Evolutionary conservation across 1,284 basidiomycete genomes (phyloP).

Genomic region (Fomitopsis pinicola): DNA sequence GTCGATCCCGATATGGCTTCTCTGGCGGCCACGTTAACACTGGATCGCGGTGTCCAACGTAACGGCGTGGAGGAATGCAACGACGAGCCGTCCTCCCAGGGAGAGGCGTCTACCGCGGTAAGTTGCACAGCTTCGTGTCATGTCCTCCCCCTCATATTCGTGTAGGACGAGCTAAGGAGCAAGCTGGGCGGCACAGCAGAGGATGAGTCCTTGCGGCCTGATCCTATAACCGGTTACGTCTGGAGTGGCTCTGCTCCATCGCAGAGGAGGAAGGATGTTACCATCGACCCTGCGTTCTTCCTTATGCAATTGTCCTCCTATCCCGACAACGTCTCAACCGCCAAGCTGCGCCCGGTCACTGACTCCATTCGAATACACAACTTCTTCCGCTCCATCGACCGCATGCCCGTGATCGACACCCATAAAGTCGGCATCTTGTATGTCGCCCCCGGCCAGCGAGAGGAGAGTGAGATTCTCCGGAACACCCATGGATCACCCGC

Average conservation of each 20-base stretch:
- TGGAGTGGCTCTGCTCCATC: slow-evolving; percentile 85
- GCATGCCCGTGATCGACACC: slow-evolving; percentile 93
- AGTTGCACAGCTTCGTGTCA: background rate
- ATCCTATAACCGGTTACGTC: slow-evolving; percentile 76
- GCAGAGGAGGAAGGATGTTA: slow-evolving; percentile 80
- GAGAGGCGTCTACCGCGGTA: background rate
- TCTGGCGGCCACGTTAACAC: slow-evolving; percentile 68
- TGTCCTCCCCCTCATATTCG: background rate
- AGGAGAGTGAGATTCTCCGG: slow-evolving; percentile 83
- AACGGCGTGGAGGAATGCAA: background rate
- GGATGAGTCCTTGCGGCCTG: slow-evolving; percentile 27
- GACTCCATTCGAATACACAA: slow-evolving; percentile 49
- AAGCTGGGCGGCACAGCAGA: slow-evolving; percentile 7
- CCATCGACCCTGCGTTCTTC: slow-evolving; percentile 85
- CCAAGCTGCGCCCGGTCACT: slow-evolving; percentile 43
- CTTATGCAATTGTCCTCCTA: slow-evolving; percentile 86
- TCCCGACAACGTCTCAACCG: slow-evolving; percentile 43
- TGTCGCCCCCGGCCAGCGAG: slow-evolving; percentile 87
- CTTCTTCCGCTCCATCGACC: slow-evolving; percentile 74
- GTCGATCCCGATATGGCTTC: slow-evolving; percentile 74
- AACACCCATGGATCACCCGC: slow-evolving; percentile 94
- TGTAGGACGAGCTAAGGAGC: background rate
- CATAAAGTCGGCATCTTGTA: slow-evolving; percentile 97
- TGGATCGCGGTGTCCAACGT: slow-evolving; percentile 44
- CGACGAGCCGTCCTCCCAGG: background rate